These are phyloP conservation scores for Chaetomium sp. DNA, from an alignment of 2,329 filamentous ascomycete species.

Conservation along the genomic window DNA sequence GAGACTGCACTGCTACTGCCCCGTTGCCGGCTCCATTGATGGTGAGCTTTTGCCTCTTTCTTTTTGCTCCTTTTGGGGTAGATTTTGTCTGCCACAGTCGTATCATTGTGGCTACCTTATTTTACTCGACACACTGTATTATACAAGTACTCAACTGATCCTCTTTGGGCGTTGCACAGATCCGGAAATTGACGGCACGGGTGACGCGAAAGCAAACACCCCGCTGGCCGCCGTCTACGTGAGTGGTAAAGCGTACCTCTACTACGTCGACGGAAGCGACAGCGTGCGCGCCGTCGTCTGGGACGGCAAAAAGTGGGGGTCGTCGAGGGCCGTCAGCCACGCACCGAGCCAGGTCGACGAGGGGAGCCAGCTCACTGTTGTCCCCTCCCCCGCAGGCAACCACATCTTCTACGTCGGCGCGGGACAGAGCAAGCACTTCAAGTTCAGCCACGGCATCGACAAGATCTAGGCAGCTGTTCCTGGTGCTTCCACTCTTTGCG, in stretches of 20 bases:
- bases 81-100: no score
- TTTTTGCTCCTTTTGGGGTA: neutral
- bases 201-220: neutral
- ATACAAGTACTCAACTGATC: neutral
- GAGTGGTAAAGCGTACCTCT: slow-evolving; percentile 5
- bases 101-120: no score
- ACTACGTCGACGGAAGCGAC: slow-evolving; percentile 10
- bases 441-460: slow-evolving; percentile 5
- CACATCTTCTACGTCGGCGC: slow-evolving; percentile 1
- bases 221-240: slow-evolving; percentile 3
- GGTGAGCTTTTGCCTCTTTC: neutral
- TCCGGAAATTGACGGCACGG: neutral
- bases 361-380: slow-evolving; percentile 3
- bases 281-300: slow-evolving; percentile 1
- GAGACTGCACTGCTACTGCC: neutral
- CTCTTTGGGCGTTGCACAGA: neutral
- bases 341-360: neutral
- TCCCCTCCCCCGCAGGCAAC: neutral
- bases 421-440: neutral
- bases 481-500: neutral
- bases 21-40: neutral
- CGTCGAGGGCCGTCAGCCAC: neutral
- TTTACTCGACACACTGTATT: no score
- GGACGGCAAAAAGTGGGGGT: neutral
- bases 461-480: neutral